Percentiles rank a stretch among this genome's conserved stretches.
Conservation (phyloP, 257 asterid genomes). For the Lycium ferocissimum region DNA sequence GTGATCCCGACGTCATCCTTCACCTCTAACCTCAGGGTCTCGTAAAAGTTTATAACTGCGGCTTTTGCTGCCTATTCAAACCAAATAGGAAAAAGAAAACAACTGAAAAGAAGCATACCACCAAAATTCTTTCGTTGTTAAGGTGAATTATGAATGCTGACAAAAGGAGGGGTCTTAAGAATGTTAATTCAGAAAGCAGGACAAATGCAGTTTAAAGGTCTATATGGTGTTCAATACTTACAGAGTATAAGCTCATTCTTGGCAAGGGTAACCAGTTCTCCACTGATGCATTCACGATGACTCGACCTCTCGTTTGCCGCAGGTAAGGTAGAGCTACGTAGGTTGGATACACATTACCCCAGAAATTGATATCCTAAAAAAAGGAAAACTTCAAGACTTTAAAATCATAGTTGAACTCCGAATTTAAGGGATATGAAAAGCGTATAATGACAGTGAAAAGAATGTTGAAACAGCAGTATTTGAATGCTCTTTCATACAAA, state of each 20-base stretch:
- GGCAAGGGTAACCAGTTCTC: conserved; percentile 91
- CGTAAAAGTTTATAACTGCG: conserved; percentile 73
- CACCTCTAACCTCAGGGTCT: conserved; percentile 79
- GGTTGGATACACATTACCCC: conserved; percentile 94
- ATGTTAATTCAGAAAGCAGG: neutral
- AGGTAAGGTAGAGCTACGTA: conserved; percentile 75
- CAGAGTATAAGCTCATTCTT: conserved; percentile 87
- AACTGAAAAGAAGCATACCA: too few relatives aligned
- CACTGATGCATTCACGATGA: conserved; percentile 79
- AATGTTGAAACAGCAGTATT: neutral
- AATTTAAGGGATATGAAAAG: neutral
- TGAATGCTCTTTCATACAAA: neutral
- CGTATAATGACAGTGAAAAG: too few relatives aligned
- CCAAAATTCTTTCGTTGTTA: neutral
- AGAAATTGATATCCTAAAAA: conserved; percentile 80
- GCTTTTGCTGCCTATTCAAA: conserved; percentile 73
- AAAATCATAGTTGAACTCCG: neutral
- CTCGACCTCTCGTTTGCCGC: conserved; percentile 65
- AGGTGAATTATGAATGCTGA: neutral
- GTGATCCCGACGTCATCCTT: conserved; percentile 78
- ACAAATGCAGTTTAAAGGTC: neutral
- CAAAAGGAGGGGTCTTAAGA: neutral
- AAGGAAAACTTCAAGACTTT: neutral
- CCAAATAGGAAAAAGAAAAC: neutral
- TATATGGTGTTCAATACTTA: conserved; percentile 42